Base-by-base conservation (phyloP, 129 eudicot genomes). In the Deinandra increscens region DNA sequence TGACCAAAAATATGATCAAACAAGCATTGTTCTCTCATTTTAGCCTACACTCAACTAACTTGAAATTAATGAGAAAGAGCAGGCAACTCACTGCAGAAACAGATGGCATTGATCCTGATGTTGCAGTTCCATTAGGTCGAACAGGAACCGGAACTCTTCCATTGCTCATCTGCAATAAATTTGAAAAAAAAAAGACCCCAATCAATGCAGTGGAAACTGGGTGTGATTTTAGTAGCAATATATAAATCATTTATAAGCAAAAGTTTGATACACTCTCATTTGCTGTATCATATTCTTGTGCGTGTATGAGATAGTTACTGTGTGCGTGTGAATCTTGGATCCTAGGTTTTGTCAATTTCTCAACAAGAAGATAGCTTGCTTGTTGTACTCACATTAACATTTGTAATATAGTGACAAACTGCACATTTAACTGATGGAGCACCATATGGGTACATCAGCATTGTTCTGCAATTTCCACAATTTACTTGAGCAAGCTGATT, bases 381-480 rank as follows among this genome's bases (percentile, higher is more conserved):
- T 18, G 31, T 66, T 19, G 29, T 39, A 86, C 90, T 86, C 67
- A 86, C 94, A 70, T 83, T 87, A 50, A 86, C 90, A 69, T 86
- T 86, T 12, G 96, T 86, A 78, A 89, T 83, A 60, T 70, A 82
- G 58, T 89, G 94, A 79, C 96, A 89, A 75, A 89, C 70, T 17
- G 94, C 94, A 61, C 96, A 89, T 82, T 84, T 89, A 68, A 89
- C 96, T 12, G 96, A 89, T 11, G 94, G 94, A 6, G 96, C 88
- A 70, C 96, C 96, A 45, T 75, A 83, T 22, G 96, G 96, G 75
- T 89, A 89, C 96, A 89, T 89, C 64, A 89, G 66, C 64, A 59
- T 76, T 34, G 86, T 86, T 38, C 79, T 83, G 63, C 96, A 89
- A 72, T 85, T 84, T 14, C 94, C 96, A 79, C 96, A 89, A 71